Percentiles rank a stretch among this genome's conserved stretches.
phyloP scores from a whole-genome alignment of 2,329 filamentous ascomycete genomes.

The Teratosphaeriaceae sp. region DNA sequence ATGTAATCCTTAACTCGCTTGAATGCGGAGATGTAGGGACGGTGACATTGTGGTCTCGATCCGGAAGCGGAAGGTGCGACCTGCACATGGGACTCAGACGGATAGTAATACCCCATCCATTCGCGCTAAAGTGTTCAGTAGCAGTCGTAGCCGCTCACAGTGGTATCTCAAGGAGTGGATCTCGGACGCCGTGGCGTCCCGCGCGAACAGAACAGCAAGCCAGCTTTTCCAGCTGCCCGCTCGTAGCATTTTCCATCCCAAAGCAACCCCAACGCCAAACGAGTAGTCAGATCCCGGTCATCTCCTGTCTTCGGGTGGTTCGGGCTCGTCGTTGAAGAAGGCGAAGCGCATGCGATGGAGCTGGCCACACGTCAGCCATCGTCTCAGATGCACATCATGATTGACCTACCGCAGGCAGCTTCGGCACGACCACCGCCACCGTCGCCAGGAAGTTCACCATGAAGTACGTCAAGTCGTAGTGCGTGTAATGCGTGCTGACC shows the following conservation, averaged over 20 bases:
- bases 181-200: background rate
- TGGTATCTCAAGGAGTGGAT: conserved; percentile 1
- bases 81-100: no score
- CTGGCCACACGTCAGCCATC: conserved; percentile 18
- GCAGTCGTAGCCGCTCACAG: background rate
- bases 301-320: conserved; percentile 4
- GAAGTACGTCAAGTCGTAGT: conserved; percentile 96
- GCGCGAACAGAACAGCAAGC: background rate
- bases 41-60: no score
- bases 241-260: background rate
- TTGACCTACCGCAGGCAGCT: conserved; percentile 79
- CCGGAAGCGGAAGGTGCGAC: no score
- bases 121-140: no score
- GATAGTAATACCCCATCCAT: no score
- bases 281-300: background rate
- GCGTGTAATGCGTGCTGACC: conserved; percentile 96
- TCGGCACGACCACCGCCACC: conserved; percentile 88
- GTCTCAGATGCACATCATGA: background rate
- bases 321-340: conserved; percentile 28
- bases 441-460: conserved; percentile 94
- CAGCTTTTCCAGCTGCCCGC: background rate
- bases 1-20: no score
- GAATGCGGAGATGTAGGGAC: no score
- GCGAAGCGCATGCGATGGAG: conserved; percentile 33
- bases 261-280: conserved; percentile 1